Base-by-base conservation (phyloP, 345 rosid genomes). In the Melastoma malabathricum region DNA sequence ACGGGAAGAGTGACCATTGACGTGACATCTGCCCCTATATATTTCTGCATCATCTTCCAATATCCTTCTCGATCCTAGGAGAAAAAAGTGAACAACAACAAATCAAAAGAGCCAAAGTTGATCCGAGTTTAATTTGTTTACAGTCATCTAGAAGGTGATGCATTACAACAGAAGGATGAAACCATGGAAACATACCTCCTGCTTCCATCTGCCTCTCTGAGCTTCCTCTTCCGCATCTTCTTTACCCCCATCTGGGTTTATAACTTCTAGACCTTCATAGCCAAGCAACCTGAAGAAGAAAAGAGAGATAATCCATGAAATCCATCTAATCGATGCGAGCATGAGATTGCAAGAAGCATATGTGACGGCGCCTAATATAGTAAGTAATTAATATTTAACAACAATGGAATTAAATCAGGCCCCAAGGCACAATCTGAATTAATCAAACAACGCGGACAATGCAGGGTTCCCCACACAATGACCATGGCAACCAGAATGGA, bases 1-100 rank as follows among this genome's bases (percentile, higher is more conserved):
- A 86, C 98, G 47, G 98, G 96, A 71, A 90, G 94, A 14, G 96
- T 90, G 61, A 87, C 95, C 98, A 90, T 75, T 13, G 98, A 86
- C 5, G 98, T 84, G 29, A 86, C 68, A 66, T 90, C 96, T 10
- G 95, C 72, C 6, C 96, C 96, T 47, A 86, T 67, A 56, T 90
- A 84, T 10, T 80, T 87, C 47, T 86, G 98, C 96, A 90, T 84
- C 89, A 80, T 80, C 72, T 82, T 87, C 96, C 95, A 86, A 64
- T 86, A 80, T 65, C 95, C 63, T 15, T 90, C 96, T 51, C 95
- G 72, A 5, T 90, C 96, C 95, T 86, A 44, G 44, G 43, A 55
- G 54, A 44, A 6, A 54, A 38, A 51, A 18, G n/a, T 13, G 29
- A 34, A 34, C 41, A 34, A 7, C 41, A 34, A 34, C 12, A 34